Conservation (phyloP, 2,329 filamentous ascomycete genomes). For the Claviceps pazoutovae region DNA sequence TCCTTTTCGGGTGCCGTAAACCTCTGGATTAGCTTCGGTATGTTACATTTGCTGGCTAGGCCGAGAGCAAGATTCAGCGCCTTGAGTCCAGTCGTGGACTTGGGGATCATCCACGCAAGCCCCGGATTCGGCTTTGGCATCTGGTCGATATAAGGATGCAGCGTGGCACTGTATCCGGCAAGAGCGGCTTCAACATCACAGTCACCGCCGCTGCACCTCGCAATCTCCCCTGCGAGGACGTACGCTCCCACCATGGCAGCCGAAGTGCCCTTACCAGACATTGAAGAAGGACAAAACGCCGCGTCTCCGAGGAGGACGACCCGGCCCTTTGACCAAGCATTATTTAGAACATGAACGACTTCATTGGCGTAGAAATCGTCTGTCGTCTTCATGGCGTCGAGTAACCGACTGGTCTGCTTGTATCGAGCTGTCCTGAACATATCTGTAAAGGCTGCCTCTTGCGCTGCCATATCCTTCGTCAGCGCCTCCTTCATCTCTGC, state of each 20-base stretch:
- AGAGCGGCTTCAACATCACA: slow-evolving; percentile 18
- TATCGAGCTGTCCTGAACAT: slow-evolving; percentile 31
- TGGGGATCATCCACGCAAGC: not conserved
- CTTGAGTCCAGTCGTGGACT: not conserved
- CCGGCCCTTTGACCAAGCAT: slow-evolving; percentile 22
- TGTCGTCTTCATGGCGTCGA: slow-evolving; percentile 18
- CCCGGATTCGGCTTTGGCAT: not conserved
- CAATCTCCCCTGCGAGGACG: slow-evolving; percentile 33
- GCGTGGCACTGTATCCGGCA: slow-evolving; percentile 24
- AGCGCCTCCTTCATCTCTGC: slow-evolving; percentile 10
- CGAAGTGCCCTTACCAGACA: slow-evolving; percentile 33
- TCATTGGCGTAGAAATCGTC: slow-evolving; percentile 33
- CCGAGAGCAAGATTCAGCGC: not conserved
- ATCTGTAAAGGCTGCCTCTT: slow-evolving; percentile 23
- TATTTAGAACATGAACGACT: slow-evolving; percentile 28
- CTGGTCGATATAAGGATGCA: slow-evolving; percentile 23
- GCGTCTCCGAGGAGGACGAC: slow-evolving; percentile 37
- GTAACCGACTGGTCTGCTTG: slow-evolving; percentile 20
- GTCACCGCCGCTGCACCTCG: slow-evolving; percentile 6
- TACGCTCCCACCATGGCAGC: slow-evolving; percentile 33
- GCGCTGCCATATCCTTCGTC: slow-evolving; percentile 8
- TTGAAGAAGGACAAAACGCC: slow-evolving; percentile 25
- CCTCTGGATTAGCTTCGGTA: not conserved
- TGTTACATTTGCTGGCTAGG: not conserved
- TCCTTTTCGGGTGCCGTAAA: not conserved